These are phyloP conservation scores for Aspergillus neotritici DNA, from an alignment of 2,329 filamentous ascomycete species.

Conservation along the genomic window DNA sequence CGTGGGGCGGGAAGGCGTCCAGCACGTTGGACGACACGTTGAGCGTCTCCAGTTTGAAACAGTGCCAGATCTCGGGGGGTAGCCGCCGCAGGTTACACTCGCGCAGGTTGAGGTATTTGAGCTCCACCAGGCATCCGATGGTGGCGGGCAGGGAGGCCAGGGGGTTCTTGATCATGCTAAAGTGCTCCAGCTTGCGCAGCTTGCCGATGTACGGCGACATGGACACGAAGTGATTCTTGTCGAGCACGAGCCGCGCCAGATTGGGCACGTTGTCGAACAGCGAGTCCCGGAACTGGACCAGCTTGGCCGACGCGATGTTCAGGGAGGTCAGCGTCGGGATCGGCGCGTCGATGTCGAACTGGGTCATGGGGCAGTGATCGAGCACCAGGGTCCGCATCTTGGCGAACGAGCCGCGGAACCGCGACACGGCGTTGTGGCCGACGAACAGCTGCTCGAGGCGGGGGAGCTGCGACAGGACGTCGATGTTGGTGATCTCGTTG, in stretches of 20 bases:
- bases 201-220: constrained; percentile 80
- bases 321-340: constrained; percentile 78
- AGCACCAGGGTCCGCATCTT: constrained; percentile 77
- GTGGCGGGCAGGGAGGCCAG: constrained; percentile 78
- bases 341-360: constrained; percentile 73
- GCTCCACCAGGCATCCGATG: constrained; percentile 78
- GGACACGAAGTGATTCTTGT: constrained; percentile 93
- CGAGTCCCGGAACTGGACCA: constrained; percentile 79
- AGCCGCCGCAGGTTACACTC: constrained; percentile 89
- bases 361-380: constrained; percentile 92
- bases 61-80: constrained; percentile 94
- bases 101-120: constrained; percentile 79
- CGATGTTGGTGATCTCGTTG: constrained; percentile 82
- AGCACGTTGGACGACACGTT: constrained; percentile 95
- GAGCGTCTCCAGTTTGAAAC: constrained; percentile 79
- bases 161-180: constrained; percentile 90
- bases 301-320: constrained; percentile 84
- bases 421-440: constrained; percentile 87
- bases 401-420: constrained; percentile 83
- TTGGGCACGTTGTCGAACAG: constrained; percentile 84
- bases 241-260: constrained; percentile 78
- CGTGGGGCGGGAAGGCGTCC: constrained; percentile 81
- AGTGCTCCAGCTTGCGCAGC: constrained; percentile 74
- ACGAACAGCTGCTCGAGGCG: constrained; percentile 82
- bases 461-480: constrained; percentile 76